Conservation (phyloP, 169 alveolate species). For the Fabrea salina region DNA sequence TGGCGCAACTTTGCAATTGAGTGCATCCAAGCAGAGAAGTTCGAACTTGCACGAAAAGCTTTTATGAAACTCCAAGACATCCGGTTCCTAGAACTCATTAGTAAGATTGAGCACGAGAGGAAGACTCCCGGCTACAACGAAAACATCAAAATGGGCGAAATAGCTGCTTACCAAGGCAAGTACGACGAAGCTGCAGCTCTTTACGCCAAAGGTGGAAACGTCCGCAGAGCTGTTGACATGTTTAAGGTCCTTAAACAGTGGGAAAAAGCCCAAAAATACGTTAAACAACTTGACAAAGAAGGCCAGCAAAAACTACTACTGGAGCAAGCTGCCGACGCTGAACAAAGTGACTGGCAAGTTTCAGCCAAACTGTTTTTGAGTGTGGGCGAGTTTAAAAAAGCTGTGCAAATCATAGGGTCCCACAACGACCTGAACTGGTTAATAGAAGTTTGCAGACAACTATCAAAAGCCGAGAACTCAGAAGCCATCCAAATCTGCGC, state of each 20-base stretch:
- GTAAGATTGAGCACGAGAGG: slow-evolving; percentile 60
- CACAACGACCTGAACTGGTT: slow-evolving; percentile 65
- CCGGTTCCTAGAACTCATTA: slow-evolving; percentile 70
- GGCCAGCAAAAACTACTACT: slow-evolving; percentile 53
- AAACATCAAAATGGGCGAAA: slow-evolving; percentile 69
- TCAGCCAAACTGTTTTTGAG: slow-evolving; percentile 74
- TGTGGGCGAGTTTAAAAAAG: slow-evolving; percentile 71
- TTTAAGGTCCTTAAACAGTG: slow-evolving; percentile 52
- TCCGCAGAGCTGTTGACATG: slow-evolving; percentile 56
- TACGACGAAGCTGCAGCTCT: slow-evolving; percentile 67
- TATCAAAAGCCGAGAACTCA: slow-evolving; percentile 64
- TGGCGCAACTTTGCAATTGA: slow-evolving; percentile 87
- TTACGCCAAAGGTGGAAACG: slow-evolving; percentile 47
- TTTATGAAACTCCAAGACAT: slow-evolving; percentile 78
- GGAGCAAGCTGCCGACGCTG: slow-evolving; percentile 72
- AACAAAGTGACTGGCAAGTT: slow-evolving; percentile 77
- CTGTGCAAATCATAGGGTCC: slow-evolving; percentile 75
- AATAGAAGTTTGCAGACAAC: slow-evolving; percentile 77
- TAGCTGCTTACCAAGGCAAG: slow-evolving; percentile 74
- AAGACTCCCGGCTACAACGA: slow-evolving; percentile 56
- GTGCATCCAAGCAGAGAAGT: slow-evolving; percentile 73
- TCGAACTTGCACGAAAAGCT: slow-evolving; percentile 82
- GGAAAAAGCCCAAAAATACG: slow-evolving; percentile 57
- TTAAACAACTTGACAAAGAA: slow-evolving; percentile 45
- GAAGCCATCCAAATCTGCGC: slow-evolving; percentile 81